Evolutionary conservation across 306 rosid species (phyloP), one percentile per base, ranked within the genome.

Genomic region (Mucuna pruriens): DNA sequence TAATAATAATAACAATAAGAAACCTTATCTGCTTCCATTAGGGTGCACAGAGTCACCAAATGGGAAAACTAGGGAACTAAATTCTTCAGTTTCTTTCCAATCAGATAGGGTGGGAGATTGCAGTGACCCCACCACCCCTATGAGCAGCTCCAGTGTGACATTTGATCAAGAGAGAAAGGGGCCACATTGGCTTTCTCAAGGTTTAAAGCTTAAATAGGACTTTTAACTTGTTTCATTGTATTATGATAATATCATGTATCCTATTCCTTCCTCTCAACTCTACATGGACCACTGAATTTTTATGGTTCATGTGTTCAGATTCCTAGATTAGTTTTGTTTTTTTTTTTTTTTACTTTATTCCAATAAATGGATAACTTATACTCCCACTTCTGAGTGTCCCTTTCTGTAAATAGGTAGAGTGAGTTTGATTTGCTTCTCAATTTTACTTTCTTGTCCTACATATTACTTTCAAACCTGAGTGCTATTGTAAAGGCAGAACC

Each of bases 111-210:
- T 86, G 65, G 93, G 84, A 80, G 97, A 91, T 79, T 75, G 75
- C 89, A 90, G 97, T 84, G 95, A 93, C 49, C 96, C 98, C 63
- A 88, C 82, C 58, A 93, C 97, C 2, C 96, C 97, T 22, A 89
- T 91, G 85, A 93, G 98, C 90, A 93, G 97, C 84, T 91, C 95
- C 1, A 95, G 97, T 79, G 97, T 93, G 13, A 90, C 95, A 45
- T 88, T 83, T 76, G 94, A 93, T 75, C 97, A 91, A 75, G 98
- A 95, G 73, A 90, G 90, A 80, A 90, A 88, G 77, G 86, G 88
- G 65, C 89, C 94, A 74, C 91, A 87, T 87, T 91, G 99, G 97
- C 91, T 93, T 81, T 80, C 92, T 79, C 96, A 93, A 85, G 90
- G 96, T 64, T 88, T 91, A 86, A 93, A 85, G 90, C 98, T 95